Evolutionary conservation across 164 flowering plant species (phyloP), one percentile per base, ranked within the genome.

Genomic region (Tinospora cordifolia): DNA sequence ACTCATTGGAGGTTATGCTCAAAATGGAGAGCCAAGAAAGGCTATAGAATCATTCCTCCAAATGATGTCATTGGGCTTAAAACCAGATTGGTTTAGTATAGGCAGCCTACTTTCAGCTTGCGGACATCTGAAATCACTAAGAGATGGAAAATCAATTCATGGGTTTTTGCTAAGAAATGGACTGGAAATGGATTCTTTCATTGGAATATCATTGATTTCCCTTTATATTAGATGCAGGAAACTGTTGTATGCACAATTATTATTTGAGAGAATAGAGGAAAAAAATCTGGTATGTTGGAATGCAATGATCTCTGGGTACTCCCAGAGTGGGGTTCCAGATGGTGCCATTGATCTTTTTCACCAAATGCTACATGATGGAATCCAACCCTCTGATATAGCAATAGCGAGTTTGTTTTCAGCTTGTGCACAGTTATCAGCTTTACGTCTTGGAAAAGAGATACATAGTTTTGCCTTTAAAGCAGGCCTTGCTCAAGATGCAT

Each of bases 271-370:
- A 63, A 80, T 85, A 79, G 76, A 68, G n/a, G 79, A 78, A 62
- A 87, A 74, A 74, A 81, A 71, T 75, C 66, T 69, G 63, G 87
- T 86, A 5, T 71, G 83, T 63, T 88, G 91, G 90, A 88, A 88
- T 78, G 81, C 85, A 19, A 88, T 90, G 91, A 82, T 90, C 24
- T 22, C 88, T 59, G 96, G 93, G 22, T 88, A 81, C 74, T 72
- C 78, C n/a, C 84, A 87, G 51, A 85, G 79, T 73, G 85, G 77
- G 66, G 77, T 69, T 24, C 81, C 85, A 27, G 44, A 70, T 26
- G 77, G 80, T 66, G 81, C 90, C 66, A 54, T 87, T 9, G 41
- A 70, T 75, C 71, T 81, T 30, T 84, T 86, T 57, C 85, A 76
- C 22, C 77, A 79, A 73, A 86, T 88, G 90, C 77, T 82, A 14